Evolutionary conservation across 2,329 filamentous ascomycete species (phyloP).

Genomic region (Pseudogymnoascus sp.): DNA sequence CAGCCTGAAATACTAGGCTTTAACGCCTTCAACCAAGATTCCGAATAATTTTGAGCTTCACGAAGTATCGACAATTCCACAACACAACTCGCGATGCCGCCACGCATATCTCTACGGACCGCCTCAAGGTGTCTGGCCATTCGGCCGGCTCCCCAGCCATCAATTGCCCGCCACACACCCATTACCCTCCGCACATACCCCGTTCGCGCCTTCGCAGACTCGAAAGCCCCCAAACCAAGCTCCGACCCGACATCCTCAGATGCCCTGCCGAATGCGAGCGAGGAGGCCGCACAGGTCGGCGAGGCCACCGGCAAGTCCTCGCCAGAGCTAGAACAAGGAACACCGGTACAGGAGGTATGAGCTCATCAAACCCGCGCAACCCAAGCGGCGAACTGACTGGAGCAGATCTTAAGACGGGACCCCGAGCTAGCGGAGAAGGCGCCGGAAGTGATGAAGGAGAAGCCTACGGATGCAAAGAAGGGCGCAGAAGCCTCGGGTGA

Average conservation of each 20-base stretch:
- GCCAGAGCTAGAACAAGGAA: conserved; percentile 57
- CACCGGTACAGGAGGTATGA: conserved; percentile 57
- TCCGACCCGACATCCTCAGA: conserved; percentile 41
- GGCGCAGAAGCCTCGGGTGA: conserved; percentile 18
- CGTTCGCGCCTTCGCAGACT: conserved; percentile 24
- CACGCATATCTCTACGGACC: conserved; percentile 43
- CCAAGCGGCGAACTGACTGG: conserved; percentile 13
- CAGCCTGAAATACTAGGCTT: background rate
- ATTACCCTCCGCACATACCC: conserved; percentile 19
- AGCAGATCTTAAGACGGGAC: conserved; percentile 55
- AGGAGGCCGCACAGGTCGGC: conserved; percentile 54
- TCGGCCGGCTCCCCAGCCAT: conserved; percentile 28
- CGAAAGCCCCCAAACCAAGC: conserved; percentile 18
- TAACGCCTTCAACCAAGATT: background rate
- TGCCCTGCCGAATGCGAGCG: conserved; percentile 50
- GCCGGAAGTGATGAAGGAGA: conserved; percentile 58
- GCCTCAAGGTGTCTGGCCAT: conserved; percentile 35
- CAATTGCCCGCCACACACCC: conserved; percentile 24
- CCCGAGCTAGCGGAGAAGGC: conserved; percentile 53
- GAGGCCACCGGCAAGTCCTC: conserved; percentile 48
- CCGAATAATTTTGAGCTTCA: conserved; percentile 9
- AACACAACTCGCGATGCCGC: conserved; percentile 39
- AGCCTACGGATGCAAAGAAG: conserved; percentile 32
- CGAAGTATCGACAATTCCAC: conserved; percentile 1
- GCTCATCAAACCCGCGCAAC: background rate